phyloP scores from a whole-genome alignment of 768 basidiomycete genomes.

The Suillus weaverae region DNA sequence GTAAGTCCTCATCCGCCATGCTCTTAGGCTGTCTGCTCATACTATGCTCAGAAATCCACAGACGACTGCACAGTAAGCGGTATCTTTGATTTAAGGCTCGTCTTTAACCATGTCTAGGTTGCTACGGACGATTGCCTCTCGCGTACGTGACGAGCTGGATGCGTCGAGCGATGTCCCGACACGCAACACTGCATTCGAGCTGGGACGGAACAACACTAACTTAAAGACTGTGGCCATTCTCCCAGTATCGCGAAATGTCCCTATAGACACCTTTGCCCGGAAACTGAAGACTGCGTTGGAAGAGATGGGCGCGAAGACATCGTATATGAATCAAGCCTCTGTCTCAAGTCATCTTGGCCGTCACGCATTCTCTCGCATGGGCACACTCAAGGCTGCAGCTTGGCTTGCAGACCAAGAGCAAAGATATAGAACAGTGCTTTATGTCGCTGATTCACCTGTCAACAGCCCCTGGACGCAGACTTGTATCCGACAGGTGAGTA shows the following conservation, averaged over 20 bases:
- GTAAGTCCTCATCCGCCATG: conserved; percentile 36
- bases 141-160: conserved; percentile 84
- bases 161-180: conserved; percentile 52
- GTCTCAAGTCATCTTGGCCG: conserved; percentile 89
- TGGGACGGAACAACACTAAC: conserved; percentile 80
- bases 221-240: conserved; percentile 93
- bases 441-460: conserved; percentile 94
- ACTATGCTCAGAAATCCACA: conserved; percentile 63
- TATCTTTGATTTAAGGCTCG: conserved; percentile 3
- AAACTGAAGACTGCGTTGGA: conserved; percentile 89
- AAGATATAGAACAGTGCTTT: conserved; percentile 88
- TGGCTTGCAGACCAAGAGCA: conserved; percentile 98
- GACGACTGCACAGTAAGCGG: conserved; percentile 75
- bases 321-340: conserved; percentile 91
- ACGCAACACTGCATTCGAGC: conserved; percentile 54
- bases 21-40: conserved; percentile 3
- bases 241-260: conserved; percentile 84
- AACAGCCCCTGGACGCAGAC: conserved; percentile 98
- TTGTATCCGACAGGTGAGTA: conserved; percentile 87
- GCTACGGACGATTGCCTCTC: conserved; percentile 86
- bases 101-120: conserved; percentile 43
- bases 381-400: conserved; percentile 87
- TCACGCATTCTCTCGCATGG: conserved; percentile 95
- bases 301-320: conserved; percentile 89
- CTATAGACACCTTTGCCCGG: conserved; percentile 85